These are phyloP conservation scores for Boletellus deceptivus DNA, from an alignment of 1,284 basidiomycete genomes.

Conservation along the genomic window DNA sequence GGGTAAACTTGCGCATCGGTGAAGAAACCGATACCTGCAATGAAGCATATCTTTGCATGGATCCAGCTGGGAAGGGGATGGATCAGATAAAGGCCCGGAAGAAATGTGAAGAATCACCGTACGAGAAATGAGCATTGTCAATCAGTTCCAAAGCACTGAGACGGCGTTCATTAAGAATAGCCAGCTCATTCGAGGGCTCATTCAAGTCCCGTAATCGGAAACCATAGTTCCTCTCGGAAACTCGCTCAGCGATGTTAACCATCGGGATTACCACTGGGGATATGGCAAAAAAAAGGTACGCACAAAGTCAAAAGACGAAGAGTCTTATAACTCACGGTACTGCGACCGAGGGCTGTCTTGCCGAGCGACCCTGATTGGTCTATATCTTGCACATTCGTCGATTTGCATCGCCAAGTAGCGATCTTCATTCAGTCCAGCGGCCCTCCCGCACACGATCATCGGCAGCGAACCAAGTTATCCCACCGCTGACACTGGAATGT, in stretches of 20 bases:
- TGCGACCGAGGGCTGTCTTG: background rate
- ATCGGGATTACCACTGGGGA: constrained; percentile 11
- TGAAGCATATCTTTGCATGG: constrained; percentile 24
- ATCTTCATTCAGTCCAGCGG: background rate
- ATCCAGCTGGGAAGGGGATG: constrained; percentile 15
- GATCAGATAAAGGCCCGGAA: background rate
- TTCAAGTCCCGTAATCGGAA: background rate
- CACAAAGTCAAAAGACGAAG: background rate
- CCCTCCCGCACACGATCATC: background rate
- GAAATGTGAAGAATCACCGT: background rate
- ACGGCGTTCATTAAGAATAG: constrained; percentile 24
- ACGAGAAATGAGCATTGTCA: constrained; percentile 25
- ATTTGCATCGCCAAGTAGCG: constrained; percentile 3
- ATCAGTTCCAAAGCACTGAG: constrained; percentile 13
- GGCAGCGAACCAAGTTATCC: constrained; percentile 1
- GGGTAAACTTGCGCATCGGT: constrained; percentile 21
- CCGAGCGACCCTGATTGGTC: constrained; percentile 18
- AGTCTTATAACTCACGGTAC: constrained; percentile 16
- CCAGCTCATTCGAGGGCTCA: constrained; percentile 3
- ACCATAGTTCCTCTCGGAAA: constrained; percentile 1
- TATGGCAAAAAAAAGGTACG: constrained; percentile 2
- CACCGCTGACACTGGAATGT: background rate
- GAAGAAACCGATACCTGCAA: constrained; percentile 25
- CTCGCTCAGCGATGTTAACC: constrained; percentile 4
- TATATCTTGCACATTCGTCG: constrained; percentile 23